These are phyloP conservation scores for Rubia balearica DNA, from an alignment of 305 asterid species.

Conservation along the genomic window DNA sequence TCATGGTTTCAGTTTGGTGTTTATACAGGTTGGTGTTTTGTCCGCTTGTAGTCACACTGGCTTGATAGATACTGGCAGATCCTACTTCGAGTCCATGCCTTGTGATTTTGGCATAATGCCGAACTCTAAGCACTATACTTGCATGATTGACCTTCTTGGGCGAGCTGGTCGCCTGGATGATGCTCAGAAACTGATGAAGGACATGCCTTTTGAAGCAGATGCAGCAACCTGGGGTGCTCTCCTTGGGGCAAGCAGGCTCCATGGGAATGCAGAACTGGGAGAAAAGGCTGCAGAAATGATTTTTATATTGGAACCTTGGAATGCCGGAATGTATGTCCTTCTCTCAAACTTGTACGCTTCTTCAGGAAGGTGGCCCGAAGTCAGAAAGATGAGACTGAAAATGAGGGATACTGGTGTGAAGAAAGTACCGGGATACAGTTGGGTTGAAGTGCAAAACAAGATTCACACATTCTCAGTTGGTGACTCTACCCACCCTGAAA, in stretches of 20 bases:
- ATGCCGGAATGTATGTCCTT: constrained; percentile 80
- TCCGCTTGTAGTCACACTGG: constrained; percentile 89
- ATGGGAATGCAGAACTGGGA: constrained; percentile 65
- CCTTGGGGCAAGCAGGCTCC: constrained; percentile 87
- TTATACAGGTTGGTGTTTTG: constrained; percentile 61
- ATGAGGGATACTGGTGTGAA: constrained; percentile 68
- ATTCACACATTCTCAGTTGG: constrained; percentile 78
- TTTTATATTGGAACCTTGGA: constrained; percentile 76
- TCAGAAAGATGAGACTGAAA: constrained; percentile 54
- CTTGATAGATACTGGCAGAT: constrained; percentile 58
- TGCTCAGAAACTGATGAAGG: constrained; percentile 57
- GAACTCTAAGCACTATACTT: constrained; percentile 73
- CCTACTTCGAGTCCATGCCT: constrained; percentile 62
- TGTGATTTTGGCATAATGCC: constrained; percentile 53
- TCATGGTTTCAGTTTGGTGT: constrained; percentile 9
- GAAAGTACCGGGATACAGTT: constrained; percentile 75
- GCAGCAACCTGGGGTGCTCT: constrained; percentile 98
- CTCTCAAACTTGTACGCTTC: constrained; percentile 81
- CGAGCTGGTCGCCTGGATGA: constrained; percentile 79
- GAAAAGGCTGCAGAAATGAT: constrained; percentile 89
- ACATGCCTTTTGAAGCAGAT: constrained; percentile 84
- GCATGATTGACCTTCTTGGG: constrained; percentile 85
- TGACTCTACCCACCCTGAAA: constrained; percentile 59
- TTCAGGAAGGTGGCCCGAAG: constrained; percentile 83
- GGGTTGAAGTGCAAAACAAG: constrained; percentile 73